Base-by-base conservation (phyloP, 768 basidiomycete genomes). In the Daedalea quercina region DNA sequence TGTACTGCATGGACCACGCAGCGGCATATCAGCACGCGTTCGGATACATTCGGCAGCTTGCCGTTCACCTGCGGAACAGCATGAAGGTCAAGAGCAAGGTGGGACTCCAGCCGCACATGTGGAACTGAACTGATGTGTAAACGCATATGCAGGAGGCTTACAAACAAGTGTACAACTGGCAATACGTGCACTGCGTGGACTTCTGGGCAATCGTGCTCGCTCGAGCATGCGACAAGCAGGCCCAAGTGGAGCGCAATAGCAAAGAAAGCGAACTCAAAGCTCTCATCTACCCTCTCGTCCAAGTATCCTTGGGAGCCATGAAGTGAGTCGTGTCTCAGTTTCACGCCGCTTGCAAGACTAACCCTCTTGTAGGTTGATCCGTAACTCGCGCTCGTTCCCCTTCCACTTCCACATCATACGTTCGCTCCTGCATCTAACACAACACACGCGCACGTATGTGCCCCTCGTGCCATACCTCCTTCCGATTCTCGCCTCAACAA, bases 151-250 rank as follows among this genome's bases (percentile, higher is more conserved):
- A 92, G 86, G 94, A 98, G 59, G 84, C 91, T 9, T 94, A 88
- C 71, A 87, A 86, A 67, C 85, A 88, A 61, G 95, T 99, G 20
- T 96, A 99, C 71, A 99, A 97, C 70, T 99, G 96, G 96, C 96
- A 97, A 71, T 97, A 87, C 59, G 88, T 86, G 2, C 96, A 99
- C 67, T 90, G 84, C 54, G 74, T 99, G 58, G 96, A 99, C 73
- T 98, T 98, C 63, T 99, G 96, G 96, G 79, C 82, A 37, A 76
- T 90, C 40, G 92, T 97, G 9, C 77, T 99, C 9, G 87, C 85
- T 20, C 76, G 85, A 42, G 86, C 91, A 15, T 94, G 90, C 62
- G 82, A 85, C 62, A 71, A 73, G 25, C 73, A 84, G 60, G 71
- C 74, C 2, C 76, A 81, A 54, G 64, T 67, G 13, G 77, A 76